A percentile compares a stretch with the other conserved stretches of the same genome.
Conservation (phyloP, 768 basidiomycete species). For the Leccinum boreale region DNA sequence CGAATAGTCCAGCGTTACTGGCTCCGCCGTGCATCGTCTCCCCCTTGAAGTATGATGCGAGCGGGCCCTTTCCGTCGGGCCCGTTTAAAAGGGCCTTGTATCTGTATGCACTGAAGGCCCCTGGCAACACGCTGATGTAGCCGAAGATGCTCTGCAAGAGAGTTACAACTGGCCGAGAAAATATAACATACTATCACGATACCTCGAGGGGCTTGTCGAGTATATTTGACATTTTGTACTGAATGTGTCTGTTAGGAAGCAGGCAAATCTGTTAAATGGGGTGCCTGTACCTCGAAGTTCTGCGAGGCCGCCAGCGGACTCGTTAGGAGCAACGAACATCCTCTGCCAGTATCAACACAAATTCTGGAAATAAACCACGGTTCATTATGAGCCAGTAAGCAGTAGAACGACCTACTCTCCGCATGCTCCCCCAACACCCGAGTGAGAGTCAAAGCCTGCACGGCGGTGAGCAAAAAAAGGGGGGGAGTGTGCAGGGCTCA, state of each 20-base stretch:
- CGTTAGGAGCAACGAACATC: slow-evolving; percentile 63
- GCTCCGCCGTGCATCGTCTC: slow-evolving; percentile 77
- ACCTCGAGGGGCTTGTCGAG: slow-evolving; percentile 95
- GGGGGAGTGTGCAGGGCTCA: slow-evolving; percentile 11
- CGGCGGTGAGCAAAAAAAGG: slow-evolving; percentile 3
- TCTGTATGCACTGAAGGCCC: slow-evolving; percentile 89
- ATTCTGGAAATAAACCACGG: slow-evolving; percentile 43
- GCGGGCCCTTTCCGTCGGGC: slow-evolving; percentile 82
- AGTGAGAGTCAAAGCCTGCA: slow-evolving; percentile 71
- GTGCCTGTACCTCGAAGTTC: slow-evolving; percentile 73
- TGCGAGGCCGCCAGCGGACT: slow-evolving; percentile 89
- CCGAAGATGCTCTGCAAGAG: slow-evolving; percentile 67
- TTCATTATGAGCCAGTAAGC: neutral
- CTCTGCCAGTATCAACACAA: slow-evolving; percentile 77
- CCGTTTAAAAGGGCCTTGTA: slow-evolving; percentile 87
- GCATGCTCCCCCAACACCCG: slow-evolving; percentile 90
- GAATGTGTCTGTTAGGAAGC: neutral
- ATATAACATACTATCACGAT: slow-evolving; percentile 20
- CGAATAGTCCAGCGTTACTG: slow-evolving; percentile 66
- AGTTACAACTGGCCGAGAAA: neutral
- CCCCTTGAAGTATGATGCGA: slow-evolving; percentile 92
- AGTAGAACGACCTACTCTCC: slow-evolving; percentile 62
- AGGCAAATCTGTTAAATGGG: neutral
- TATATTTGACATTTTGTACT: slow-evolving; percentile 96
- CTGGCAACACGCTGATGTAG: slow-evolving; percentile 85